Conservation (phyloP, 2,329 filamentous ascomycete species). For the Stemphylium beticola region DNA sequence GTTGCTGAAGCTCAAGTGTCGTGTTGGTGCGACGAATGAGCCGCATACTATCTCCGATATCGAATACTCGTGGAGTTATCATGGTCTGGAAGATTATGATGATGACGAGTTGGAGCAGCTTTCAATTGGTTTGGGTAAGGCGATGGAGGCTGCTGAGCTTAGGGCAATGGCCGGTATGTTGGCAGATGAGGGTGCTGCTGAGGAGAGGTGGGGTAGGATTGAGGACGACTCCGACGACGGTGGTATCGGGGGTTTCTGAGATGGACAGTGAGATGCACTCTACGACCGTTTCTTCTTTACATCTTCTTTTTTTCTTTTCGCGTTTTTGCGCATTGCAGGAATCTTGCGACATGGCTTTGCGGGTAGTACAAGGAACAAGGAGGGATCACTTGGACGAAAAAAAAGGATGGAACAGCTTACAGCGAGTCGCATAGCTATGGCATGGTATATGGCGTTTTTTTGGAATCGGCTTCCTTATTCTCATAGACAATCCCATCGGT, state of each 20-base stretch:
- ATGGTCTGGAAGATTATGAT: constrained; percentile 23
- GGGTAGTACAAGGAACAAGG: too few species aligned
- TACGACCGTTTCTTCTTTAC: not conserved
- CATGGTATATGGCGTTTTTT: not conserved
- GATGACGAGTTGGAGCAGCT: constrained; percentile 29
- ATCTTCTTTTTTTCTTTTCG: not conserved
- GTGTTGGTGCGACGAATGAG: constrained; percentile 28
- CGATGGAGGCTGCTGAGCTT: constrained; percentile 25
- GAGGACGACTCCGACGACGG: constrained; percentile 9
- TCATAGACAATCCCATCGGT: not conserved
- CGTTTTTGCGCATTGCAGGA: too few species aligned
- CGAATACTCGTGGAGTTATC: constrained; percentile 37
- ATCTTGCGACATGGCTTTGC: too few species aligned
- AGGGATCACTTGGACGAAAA: too few species aligned
- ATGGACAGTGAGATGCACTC: not conserved
- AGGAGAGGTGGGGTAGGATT: constrained; percentile 1
- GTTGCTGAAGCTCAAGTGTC: constrained; percentile 34
- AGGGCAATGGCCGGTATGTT: constrained; percentile 28
- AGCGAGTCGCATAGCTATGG: not conserved
- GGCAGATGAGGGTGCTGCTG: constrained; percentile 18
- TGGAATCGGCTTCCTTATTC: not conserved
- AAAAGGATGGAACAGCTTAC: not conserved
- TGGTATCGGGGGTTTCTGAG: constrained; percentile 9
- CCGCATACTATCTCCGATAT: constrained; percentile 39
- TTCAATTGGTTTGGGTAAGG: constrained; percentile 36